A percentile compares a stretch with the other conserved stretches of the same genome.
Conservation (phyloP, 2,329 filamentous ascomycete genomes). For the Epicoccum sorghinum region DNA sequence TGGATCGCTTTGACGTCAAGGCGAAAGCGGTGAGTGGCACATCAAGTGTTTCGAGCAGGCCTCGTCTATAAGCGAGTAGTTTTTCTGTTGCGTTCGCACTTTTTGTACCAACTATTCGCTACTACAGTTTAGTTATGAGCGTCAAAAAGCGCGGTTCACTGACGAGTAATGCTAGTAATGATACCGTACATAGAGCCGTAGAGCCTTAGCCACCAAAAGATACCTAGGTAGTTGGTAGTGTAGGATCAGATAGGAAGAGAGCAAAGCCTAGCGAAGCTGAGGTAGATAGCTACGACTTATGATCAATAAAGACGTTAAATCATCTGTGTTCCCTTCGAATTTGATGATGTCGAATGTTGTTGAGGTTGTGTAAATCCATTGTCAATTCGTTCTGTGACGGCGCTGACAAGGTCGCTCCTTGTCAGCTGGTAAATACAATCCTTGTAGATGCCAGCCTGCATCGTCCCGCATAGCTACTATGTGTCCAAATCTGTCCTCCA, state of each 20-base stretch:
- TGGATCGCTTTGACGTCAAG: slow-evolving; percentile 69
- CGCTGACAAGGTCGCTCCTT: not conserved
- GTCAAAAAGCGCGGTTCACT: slow-evolving; percentile 23
- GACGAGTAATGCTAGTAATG: slow-evolving; percentile 32
- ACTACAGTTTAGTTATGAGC: slow-evolving; percentile 3
- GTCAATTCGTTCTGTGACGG: not conserved
- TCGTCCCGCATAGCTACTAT: not conserved
- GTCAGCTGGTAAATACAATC: not conserved
- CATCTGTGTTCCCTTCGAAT: not conserved
- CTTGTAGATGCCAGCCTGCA: not conserved
- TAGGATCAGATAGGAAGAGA: slow-evolving; percentile 15
- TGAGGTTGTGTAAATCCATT: not conserved
- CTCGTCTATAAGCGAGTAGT: slow-evolving; percentile 30
- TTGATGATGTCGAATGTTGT: not conserved
- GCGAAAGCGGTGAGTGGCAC: slow-evolving; percentile 40
- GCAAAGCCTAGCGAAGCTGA: slow-evolving; percentile 6
- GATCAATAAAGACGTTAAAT: slow-evolving; percentile 1
- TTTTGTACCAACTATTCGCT: slow-evolving; percentile 15
- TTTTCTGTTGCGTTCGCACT: slow-evolving; percentile 17
- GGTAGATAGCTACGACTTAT: slow-evolving; percentile 12
- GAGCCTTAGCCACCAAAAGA: slow-evolving; percentile 23
- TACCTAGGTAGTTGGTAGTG: slow-evolving; percentile 25
- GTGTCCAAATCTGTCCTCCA: not conserved
- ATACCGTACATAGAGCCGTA: slow-evolving; percentile 25
- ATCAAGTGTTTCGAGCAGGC: slow-evolving; percentile 32